A percentile compares a stretch with the other conserved stretches of the same genome.
Evolutionary conservation across 768 basidiomycete species (phyloP).

Genomic region (Boletus bicolor): DNA sequence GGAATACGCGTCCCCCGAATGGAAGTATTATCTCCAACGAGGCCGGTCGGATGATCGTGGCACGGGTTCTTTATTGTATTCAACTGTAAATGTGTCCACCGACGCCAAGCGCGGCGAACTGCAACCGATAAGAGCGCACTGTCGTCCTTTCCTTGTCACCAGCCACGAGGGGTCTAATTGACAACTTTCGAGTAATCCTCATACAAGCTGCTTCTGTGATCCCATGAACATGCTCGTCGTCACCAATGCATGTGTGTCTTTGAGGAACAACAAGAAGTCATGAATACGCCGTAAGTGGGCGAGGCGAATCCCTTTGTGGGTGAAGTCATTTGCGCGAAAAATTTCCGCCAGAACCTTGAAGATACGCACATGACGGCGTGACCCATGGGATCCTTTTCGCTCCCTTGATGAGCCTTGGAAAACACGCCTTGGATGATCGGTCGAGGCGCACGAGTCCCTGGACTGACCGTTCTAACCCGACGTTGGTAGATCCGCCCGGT

Average conservation of each 20-base stretch:
- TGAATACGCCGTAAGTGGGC: not conserved
- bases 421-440: not conserved
- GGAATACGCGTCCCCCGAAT: not conserved
- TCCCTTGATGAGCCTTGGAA: not conserved
- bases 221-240: not conserved
- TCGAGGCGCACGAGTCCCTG: not conserved
- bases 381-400: not conserved
- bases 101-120: conserved; percentile 7
- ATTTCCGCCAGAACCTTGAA: not conserved
- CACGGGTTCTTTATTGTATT: not conserved
- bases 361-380: not conserved
- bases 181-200: not conserved
- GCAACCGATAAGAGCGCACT: not conserved
- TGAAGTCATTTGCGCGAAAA: no score
- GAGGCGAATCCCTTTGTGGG: not conserved
- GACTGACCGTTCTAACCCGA: not conserved
- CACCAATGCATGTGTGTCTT: not conserved
- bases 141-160: not conserved
- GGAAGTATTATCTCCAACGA: conserved; percentile 20
- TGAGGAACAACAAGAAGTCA: not conserved
- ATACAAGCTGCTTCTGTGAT: not conserved
- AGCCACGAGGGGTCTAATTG: not conserved
- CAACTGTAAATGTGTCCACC: not conserved
- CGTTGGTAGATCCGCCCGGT: conserved; percentile 15
- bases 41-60: not conserved